phyloP scores from a whole-genome alignment of 2,329 filamentous ascomycete genomes.

The Massarina eburnea region DNA sequence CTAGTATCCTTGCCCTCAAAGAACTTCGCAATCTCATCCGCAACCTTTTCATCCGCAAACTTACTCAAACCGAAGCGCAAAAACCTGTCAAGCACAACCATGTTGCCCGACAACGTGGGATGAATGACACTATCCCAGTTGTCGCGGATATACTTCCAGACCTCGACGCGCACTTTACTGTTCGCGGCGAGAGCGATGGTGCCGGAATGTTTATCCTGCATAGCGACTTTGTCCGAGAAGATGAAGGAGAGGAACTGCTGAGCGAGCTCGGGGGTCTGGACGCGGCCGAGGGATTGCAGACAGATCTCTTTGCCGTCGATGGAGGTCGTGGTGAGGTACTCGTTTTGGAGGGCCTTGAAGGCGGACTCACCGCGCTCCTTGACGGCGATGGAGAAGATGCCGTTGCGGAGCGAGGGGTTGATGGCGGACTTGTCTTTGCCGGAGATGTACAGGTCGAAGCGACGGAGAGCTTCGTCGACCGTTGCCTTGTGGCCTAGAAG shows the following conservation, averaged over 20 bases:
- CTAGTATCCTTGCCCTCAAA: slow-evolving; percentile 84
- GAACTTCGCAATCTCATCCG: slow-evolving; percentile 76
- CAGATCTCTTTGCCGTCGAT: slow-evolving; percentile 91
- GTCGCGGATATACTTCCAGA: slow-evolving; percentile 84
- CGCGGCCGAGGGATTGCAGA: slow-evolving; percentile 73
- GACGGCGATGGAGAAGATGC: slow-evolving; percentile 79
- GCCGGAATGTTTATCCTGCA: slow-evolving; percentile 85
- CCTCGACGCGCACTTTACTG: slow-evolving; percentile 66
- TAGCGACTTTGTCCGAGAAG: slow-evolving; percentile 80
- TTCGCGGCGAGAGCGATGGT: slow-evolving; percentile 74
- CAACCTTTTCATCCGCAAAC: slow-evolving; percentile 70
- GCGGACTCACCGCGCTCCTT: slow-evolving; percentile 71
- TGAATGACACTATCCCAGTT: slow-evolving; percentile 74
- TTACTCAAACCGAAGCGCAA: slow-evolving; percentile 75
- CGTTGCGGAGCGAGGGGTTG: slow-evolving; percentile 76
- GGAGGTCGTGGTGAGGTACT: slow-evolving; percentile 79
- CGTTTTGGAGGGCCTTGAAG: slow-evolving; percentile 75
- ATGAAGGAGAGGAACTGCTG: slow-evolving; percentile 69
- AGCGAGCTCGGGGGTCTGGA: slow-evolving; percentile 69
- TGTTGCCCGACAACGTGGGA: slow-evolving; percentile 73
- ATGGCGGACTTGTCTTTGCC: slow-evolving; percentile 68
- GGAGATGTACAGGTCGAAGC: slow-evolving; percentile 77
- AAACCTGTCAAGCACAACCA: slow-evolving; percentile 87
- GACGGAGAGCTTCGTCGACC: slow-evolving; percentile 71
- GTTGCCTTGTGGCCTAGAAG: slow-evolving; percentile 73